A percentile compares a stretch with the other conserved stretches of the same genome.
phyloP scores from a whole-genome alignment of 2,329 filamentous ascomycete genomes.

The Pestalotiopsis sp. region DNA sequence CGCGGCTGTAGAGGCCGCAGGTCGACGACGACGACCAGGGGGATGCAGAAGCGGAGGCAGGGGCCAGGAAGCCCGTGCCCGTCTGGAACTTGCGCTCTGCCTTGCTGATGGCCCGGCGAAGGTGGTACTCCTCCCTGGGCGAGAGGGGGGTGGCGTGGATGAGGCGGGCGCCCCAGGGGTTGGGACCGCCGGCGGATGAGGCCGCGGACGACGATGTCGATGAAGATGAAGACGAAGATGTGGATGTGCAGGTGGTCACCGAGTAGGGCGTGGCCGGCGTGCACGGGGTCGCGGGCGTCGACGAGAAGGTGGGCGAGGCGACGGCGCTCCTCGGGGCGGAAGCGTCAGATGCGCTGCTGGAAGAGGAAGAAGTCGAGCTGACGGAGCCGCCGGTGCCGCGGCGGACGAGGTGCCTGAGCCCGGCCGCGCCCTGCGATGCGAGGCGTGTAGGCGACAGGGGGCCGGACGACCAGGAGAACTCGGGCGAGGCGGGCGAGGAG shows the following conservation, averaged over 20 bases:
- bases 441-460: slow-evolving; percentile 32
- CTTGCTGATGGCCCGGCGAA: slow-evolving; percentile 52
- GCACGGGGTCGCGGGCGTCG: slow-evolving; percentile 50
- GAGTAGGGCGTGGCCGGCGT: slow-evolving; percentile 44
- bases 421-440: slow-evolving; percentile 31
- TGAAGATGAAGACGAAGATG: slow-evolving; percentile 23
- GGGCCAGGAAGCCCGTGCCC: slow-evolving; percentile 35
- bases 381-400: slow-evolving; percentile 36
- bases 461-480: slow-evolving; percentile 20
- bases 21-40: slow-evolving; percentile 34
- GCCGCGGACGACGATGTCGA: not conserved
- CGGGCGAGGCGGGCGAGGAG: slow-evolving; percentile 30
- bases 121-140: slow-evolving; percentile 47
- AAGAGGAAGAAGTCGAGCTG: slow-evolving; percentile 16
- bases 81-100: slow-evolving; percentile 51
- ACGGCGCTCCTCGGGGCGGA: slow-evolving; percentile 26
- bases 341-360: slow-evolving; percentile 22
- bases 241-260: slow-evolving; percentile 34
- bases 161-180: slow-evolving; percentile 51
- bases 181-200: slow-evolving; percentile 27
- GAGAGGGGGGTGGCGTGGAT: slow-evolving; percentile 50
- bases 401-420: slow-evolving; percentile 43
- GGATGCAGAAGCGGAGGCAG: slow-evolving; percentile 35
- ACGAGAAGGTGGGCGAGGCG: slow-evolving; percentile 32
- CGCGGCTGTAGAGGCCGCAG: slow-evolving; percentile 46